phyloP scores from a whole-genome alignment of 768 basidiomycete species.

The Suillus weaverae region DNA sequence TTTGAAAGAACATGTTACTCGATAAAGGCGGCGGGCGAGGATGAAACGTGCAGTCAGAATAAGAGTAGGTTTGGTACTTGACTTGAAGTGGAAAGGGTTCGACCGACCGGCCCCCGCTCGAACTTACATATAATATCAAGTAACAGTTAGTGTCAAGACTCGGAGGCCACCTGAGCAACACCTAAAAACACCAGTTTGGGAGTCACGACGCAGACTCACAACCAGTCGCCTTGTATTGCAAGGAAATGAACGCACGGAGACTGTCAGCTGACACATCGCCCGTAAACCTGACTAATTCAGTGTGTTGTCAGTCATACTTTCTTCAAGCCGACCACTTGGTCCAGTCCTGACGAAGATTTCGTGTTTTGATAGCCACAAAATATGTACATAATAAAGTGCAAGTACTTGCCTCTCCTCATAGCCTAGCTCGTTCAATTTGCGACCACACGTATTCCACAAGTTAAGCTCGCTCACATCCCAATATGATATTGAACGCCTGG shows the following conservation, averaged over 20 bases:
- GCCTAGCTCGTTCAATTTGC: neutral
- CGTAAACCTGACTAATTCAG: neutral
- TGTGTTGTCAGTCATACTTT: too few relatives aligned
- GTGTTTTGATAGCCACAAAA: neutral
- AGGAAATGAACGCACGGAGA: too few relatives aligned
- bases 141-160: too few relatives aligned
- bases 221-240: too few relatives aligned
- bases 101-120: neutral
- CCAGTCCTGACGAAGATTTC: neutral
- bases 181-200: neutral
- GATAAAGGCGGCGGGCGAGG: constrained; percentile 31
- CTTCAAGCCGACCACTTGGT: neutral
- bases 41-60: constrained; percentile 26
- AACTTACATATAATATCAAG: neutral
- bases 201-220: neutral
- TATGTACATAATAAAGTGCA: neutral
- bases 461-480: neutral
- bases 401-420: neutral
- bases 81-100: neutral
- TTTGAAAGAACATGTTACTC: constrained; percentile 6
- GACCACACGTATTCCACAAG: neutral
- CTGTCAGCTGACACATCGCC: too few relatives aligned
- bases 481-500: neutral
- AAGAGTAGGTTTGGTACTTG: constrained; percentile 13
- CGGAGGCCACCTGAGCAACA: neutral